Base-by-base conservation (phyloP, 2,329 filamentous ascomycete genomes). In the Alternaria panax region DNA sequence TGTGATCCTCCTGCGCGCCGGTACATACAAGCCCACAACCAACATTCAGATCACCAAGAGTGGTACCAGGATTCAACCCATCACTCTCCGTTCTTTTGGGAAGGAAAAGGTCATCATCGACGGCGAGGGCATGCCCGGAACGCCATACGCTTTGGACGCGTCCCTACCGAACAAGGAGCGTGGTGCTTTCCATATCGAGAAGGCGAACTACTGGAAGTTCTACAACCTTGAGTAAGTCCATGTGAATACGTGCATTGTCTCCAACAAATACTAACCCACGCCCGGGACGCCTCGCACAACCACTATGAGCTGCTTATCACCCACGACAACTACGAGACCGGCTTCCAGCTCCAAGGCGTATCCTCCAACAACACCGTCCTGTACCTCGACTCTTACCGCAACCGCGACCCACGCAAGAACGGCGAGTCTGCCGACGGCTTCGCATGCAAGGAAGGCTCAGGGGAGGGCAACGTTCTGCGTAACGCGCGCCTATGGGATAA, bases 371-470 rank as follows among this genome's bases (percentile, higher is more conserved):
- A 71, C 43, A 64, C 59, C 6, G 64, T 72, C 8, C 36, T 66
- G 11, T 67, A 72, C 45, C 60, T 72, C 20, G 68, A 72, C 59
- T 67, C 66, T 0, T 71, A 70, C 51, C 57, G 55, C 34, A 71
- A 69, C 60, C 60, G 69, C n/a, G 66, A 72, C 36, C 82, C 82
- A 2, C 78, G 82, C 47, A 84, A 84, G 74, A 84, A 84, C 48
- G 82, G 82, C 8, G 82, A 84, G 67, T 82, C 79, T 41, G 82
- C 82, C 16, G 82, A 84, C 53, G 82, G 82, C 1, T 82, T 84
- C 42, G 82, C 78, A 1, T 80, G 77, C 66, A 84, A 84, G 65
- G 78, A 80, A 38, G 82, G 82, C 7, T 72, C 70, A 1, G 82
- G 82, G 3, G 76, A 76, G 16, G 82, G 82, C 7, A 84, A 84